A percentile compares a stretch with the other conserved stretches of the same genome.
Evolutionary conservation across 1,284 basidiomycete species (phyloP).

Genomic region (Sporisorium reilianum): DNA sequence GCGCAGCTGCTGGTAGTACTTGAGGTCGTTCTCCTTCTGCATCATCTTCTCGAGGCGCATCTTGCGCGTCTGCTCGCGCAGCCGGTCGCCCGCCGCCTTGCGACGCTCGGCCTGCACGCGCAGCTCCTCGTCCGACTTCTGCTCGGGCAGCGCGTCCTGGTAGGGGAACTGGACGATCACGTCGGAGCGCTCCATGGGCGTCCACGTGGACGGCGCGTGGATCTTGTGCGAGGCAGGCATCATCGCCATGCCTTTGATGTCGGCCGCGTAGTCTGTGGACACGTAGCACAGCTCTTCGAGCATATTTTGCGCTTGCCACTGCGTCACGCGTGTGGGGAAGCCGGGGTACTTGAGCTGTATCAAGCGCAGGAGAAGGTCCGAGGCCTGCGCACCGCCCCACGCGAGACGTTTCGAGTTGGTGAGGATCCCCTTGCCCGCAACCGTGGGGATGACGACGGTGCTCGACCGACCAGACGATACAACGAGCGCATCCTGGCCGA

Average conservation of each 20-base stretch:
- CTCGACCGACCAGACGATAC: constrained; percentile 60
- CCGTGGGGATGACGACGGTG: constrained; percentile 63
- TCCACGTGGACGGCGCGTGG: constrained; percentile 74
- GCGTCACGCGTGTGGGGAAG: constrained; percentile 76
- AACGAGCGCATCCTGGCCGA: constrained; percentile 58
- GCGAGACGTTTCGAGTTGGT: constrained; percentile 76
- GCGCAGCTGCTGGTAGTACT: constrained; percentile 78
- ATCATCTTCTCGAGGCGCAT: constrained; percentile 79
- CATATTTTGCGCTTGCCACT: constrained; percentile 80
- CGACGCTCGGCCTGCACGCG: constrained; percentile 81
- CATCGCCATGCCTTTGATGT: constrained; percentile 73
- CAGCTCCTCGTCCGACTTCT: constrained; percentile 92
- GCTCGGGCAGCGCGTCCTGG: constrained; percentile 74
- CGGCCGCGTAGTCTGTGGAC: constrained; percentile 80
- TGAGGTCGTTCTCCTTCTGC: constrained; percentile 85
- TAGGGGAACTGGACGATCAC: constrained; percentile 67
- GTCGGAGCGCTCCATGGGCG: constrained; percentile 71
- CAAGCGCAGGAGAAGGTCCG: constrained; percentile 90
- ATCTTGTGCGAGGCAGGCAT: constrained; percentile 75
- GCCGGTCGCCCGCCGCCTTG: constrained; percentile 84
- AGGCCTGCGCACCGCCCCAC: constrained; percentile 90
- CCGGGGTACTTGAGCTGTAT: constrained; percentile 95
- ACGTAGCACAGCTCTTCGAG: constrained; percentile 88
- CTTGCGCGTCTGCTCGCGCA: constrained; percentile 93
- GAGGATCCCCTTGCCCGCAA: constrained; percentile 58